phyloP scores from a whole-genome alignment of 2,329 filamentous ascomycete species.

The Curvularia verruculosa region DNA sequence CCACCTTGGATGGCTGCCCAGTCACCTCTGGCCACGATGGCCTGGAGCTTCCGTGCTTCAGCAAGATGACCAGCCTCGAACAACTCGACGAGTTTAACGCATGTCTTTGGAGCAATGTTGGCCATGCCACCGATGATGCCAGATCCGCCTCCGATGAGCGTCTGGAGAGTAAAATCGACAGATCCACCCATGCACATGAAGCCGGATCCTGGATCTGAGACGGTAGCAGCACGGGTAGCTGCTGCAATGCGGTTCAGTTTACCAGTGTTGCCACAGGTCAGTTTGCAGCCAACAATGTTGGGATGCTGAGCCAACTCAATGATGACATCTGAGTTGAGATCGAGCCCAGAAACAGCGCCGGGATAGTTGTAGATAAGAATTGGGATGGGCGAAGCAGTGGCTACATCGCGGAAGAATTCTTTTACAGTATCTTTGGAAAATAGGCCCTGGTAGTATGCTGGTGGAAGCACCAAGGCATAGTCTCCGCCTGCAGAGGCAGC shows the following conservation, averaged over 20 bases:
- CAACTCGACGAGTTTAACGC: conserved; percentile 65
- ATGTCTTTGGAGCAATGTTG: conserved; percentile 72
- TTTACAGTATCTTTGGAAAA: conserved; percentile 66
- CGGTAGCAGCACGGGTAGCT: conserved; percentile 53
- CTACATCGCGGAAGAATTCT: conserved; percentile 70
- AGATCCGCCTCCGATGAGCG: conserved; percentile 70
- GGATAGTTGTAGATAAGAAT: conserved; percentile 75
- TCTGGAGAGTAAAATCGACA: conserved; percentile 76
- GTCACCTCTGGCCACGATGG: conserved; percentile 69
- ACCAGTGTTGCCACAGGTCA: conserved; percentile 73
- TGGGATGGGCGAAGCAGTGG: conserved; percentile 66
- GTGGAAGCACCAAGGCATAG: conserved; percentile 76
- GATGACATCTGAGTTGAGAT: conserved; percentile 68
- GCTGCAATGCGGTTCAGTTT: conserved; percentile 68
- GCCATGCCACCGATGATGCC: conserved; percentile 75
- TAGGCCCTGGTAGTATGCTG: conserved; percentile 74
- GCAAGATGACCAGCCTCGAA: conserved; percentile 64
- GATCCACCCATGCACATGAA: conserved; percentile 76
- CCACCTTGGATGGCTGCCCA: conserved; percentile 73
- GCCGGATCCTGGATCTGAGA: conserved; percentile 51
- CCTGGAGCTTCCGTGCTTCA: conserved; percentile 69
- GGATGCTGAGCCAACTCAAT: conserved; percentile 65
- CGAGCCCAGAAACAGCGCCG: conserved; percentile 67
- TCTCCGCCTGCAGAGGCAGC: conserved; percentile 73
- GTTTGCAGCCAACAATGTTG: conserved; percentile 72